Conservation (phyloP, 192 early-diverging fungal species). For the Umbelopsis isabellina region DNA sequence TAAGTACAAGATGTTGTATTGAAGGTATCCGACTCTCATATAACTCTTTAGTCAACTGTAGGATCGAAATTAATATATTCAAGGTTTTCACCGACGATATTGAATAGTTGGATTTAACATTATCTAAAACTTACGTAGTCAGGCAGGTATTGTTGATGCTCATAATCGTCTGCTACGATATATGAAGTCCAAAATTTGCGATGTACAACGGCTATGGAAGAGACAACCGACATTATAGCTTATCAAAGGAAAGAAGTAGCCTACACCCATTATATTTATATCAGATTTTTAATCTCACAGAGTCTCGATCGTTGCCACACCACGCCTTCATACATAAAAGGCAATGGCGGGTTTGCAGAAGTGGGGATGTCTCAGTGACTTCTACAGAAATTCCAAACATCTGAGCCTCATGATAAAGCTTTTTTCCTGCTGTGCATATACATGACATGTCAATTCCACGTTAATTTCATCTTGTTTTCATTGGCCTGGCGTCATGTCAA, state of each 20-base stretch:
- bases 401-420: not conserved
- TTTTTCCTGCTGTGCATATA: not conserved
- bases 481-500: too few relatives aligned
- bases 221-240: not conserved
- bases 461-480: too few relatives aligned
- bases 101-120: not conserved
- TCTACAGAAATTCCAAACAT: not conserved
- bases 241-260: too few relatives aligned
- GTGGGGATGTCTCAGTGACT: too few relatives aligned
- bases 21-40: not conserved
- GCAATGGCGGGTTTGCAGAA: too few relatives aligned
- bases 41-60: not conserved
- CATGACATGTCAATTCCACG: too few relatives aligned
- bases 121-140: not conserved
- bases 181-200: not conserved
- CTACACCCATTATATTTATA: too few relatives aligned
- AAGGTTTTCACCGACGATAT: too few relatives aligned
- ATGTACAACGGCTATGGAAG: not conserved
- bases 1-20: not conserved
- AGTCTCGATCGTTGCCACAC: too few relatives aligned
- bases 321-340: too few relatives aligned
- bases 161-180: constrained; percentile 1
- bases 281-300: too few relatives aligned
- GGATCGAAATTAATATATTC: too few relatives aligned
- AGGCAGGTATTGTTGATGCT: not conserved